Evolutionary conservation across 371 early-diverging fungal species (phyloP).

Genomic region (Umbelopsis sp.): DNA sequence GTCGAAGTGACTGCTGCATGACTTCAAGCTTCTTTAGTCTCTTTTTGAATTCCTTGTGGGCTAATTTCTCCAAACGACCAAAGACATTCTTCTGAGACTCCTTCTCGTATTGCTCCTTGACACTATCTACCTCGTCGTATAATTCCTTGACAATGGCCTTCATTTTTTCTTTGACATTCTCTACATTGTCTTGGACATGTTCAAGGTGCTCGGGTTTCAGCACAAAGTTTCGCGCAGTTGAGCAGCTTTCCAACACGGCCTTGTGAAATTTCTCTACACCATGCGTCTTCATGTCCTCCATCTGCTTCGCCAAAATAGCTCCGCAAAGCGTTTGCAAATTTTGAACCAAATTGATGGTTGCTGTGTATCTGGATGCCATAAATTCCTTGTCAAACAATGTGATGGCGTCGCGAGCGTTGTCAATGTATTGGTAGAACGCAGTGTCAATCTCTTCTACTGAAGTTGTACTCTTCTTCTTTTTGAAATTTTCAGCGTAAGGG

Average conservation of each 20-base stretch:
- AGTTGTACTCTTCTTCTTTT: slow-evolving; percentile 24
- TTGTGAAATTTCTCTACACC: slow-evolving; percentile 3
- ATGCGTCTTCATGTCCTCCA: slow-evolving; percentile 1
- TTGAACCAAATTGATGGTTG: neutral
- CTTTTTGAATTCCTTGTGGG: slow-evolving; percentile 70
- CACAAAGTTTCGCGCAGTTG: slow-evolving; percentile 53
- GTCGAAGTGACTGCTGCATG: slow-evolving; percentile 31
- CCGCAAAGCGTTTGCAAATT: neutral
- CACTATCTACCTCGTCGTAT: slow-evolving; percentile 52
- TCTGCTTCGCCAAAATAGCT: neutral
- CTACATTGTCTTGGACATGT: slow-evolving; percentile 27
- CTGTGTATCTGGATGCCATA: neutral
- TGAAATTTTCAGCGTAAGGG: slow-evolving; percentile 20
- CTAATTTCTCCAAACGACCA: slow-evolving; percentile 61
- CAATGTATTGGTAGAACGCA: slow-evolving; percentile 5
- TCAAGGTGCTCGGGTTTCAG: slow-evolving; percentile 28
- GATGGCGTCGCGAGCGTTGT: neutral
- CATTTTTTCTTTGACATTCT: slow-evolving; percentile 45
- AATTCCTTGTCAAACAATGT: slow-evolving; percentile 1
- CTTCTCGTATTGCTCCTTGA: slow-evolving; percentile 42
- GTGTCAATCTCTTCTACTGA: slow-evolving; percentile 7
- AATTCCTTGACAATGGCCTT: slow-evolving; percentile 40
- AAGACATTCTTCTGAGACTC: slow-evolving; percentile 50
- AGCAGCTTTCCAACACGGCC: slow-evolving; percentile 44
- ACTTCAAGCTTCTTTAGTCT: slow-evolving; percentile 64